Evolutionary conservation across 1,139 yeast genomes (phyloP).

Genomic region (Yamadazyma diddensiae): DNA sequence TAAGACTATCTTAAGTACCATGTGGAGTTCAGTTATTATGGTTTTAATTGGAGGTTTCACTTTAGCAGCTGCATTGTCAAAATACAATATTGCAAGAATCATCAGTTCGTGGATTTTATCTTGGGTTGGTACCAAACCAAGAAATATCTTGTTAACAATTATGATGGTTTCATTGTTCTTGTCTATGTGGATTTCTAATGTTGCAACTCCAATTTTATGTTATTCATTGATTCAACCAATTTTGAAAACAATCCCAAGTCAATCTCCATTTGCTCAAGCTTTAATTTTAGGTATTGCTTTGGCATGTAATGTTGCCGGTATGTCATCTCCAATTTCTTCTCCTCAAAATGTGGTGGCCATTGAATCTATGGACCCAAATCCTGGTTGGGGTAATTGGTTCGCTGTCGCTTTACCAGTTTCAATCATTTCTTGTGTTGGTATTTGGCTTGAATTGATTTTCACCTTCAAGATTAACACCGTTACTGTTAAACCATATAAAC

Average conservation of each 20-base stretch:
- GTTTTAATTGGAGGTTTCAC: conserved; percentile 71
- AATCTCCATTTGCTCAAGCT: conserved; percentile 76
- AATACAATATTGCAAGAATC: conserved; percentile 66
- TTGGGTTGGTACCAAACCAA: conserved; percentile 65
- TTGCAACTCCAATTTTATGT: conserved; percentile 75
- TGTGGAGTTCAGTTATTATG: conserved; percentile 78
- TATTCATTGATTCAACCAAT: conserved; percentile 72
- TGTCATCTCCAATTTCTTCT: conserved; percentile 94
- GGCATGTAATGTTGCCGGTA: conserved; percentile 91
- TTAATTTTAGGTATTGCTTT: conserved; percentile 86
- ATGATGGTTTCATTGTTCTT: conserved; percentile 69
- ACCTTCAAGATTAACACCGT: conserved; percentile 57
- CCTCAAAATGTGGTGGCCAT: conserved; percentile 93
- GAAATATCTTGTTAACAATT: conserved; percentile 57
- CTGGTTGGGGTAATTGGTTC: conserved; percentile 96
- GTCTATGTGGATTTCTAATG: conserved; percentile 79
- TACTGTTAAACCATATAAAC: conserved; percentile 54
- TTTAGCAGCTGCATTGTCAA: conserved; percentile 69
- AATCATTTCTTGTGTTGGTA: conserved; percentile 53
- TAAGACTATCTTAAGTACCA: conserved; percentile 50
- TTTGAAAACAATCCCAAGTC: conserved; percentile 75
- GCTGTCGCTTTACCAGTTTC: conserved; percentile 81
- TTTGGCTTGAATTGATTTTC: conserved; percentile 69
- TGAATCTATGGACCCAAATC: conserved; percentile 82
- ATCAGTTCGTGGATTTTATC: conserved; percentile 64